Conservation (phyloP, 2,329 filamentous ascomycete species). For the Phaeomoniella chlamydospora region DNA sequence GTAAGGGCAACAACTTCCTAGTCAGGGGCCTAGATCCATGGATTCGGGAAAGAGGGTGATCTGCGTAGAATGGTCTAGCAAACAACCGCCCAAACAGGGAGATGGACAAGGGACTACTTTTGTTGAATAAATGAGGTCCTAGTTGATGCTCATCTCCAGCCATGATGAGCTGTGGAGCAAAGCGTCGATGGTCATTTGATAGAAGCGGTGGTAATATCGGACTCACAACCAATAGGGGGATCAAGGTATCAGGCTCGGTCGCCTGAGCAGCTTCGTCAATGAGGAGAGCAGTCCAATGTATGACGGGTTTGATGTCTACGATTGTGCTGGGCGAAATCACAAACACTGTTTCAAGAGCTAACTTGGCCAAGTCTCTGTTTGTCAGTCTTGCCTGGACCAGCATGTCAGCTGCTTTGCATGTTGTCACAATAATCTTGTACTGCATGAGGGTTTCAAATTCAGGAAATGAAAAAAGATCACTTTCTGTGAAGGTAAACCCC, state of each 20-base stretch:
- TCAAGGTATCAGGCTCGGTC: constrained; percentile 25
- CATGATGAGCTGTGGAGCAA: constrained; percentile 25
- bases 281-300: constrained; percentile 29
- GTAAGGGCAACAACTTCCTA: constrained; percentile 21
- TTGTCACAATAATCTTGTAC: constrained; percentile 27
- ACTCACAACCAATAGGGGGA: constrained; percentile 23
- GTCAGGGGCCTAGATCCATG: constrained; percentile 8
- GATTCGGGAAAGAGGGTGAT: constrained; percentile 24
- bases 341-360: constrained; percentile 13
- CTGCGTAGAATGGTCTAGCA: constrained; percentile 18
- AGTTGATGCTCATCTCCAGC: constrained; percentile 31
- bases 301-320: constrained; percentile 5
- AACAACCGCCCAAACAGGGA: constrained; percentile 29
- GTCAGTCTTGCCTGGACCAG: constrained; percentile 26
- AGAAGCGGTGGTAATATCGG: constrained; percentile 2
- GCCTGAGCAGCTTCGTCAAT: constrained; percentile 32
- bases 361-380: constrained; percentile 23
- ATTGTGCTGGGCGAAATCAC: background rate
- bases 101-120: constrained; percentile 15
- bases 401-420: constrained; percentile 25
- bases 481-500: constrained; percentile 22
- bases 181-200: background rate
- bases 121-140: constrained; percentile 21
- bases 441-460: constrained; percentile 21
- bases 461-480: constrained; percentile 26